Conservation (phyloP, 1,139 yeast genomes). For the Diutina pseudorugosa region DNA sequence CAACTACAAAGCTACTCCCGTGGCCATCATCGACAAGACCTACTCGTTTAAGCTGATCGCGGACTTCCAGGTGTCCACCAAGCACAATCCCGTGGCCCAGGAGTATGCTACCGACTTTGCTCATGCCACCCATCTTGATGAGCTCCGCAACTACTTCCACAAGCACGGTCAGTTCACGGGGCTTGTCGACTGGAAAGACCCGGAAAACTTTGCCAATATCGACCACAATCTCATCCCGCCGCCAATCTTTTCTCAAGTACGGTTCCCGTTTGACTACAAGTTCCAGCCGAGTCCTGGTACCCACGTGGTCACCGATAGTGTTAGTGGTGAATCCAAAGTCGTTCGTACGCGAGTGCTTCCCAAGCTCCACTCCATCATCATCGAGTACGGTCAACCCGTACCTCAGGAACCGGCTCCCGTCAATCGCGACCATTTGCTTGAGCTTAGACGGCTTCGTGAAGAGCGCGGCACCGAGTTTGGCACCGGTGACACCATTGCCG, state of each 20-base stretch:
- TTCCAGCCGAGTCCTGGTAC: constrained; percentile 35
- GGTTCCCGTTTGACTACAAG: constrained; percentile 57
- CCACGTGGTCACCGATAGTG: constrained; percentile 45
- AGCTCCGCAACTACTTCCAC: constrained; percentile 32
- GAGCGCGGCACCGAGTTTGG: background rate
- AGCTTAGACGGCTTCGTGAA: background rate
- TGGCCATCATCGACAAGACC: constrained; percentile 57
- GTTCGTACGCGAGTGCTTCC: constrained; percentile 24
- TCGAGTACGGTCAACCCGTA: constrained; percentile 21
- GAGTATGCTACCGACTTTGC: constrained; percentile 17
- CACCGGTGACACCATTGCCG: background rate
- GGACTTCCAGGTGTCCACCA: constrained; percentile 71
- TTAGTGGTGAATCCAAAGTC: constrained; percentile 41
- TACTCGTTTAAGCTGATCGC: constrained; percentile 77
- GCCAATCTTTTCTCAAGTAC: constrained; percentile 65
- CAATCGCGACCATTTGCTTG: constrained; percentile 20
- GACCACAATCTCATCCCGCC: constrained; percentile 77
- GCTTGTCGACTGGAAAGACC: constrained; percentile 1
- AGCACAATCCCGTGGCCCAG: constrained; percentile 37
- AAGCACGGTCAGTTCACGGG: constrained; percentile 22
- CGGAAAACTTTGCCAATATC: constrained; percentile 18
- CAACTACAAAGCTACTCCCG: constrained; percentile 36
- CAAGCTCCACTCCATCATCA: constrained; percentile 35
- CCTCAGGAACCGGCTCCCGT: constrained; percentile 24
- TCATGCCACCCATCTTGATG: constrained; percentile 17